Conservation (phyloP, 371 early-diverging fungal genomes). For the Rhizopus arrhizus region DNA sequence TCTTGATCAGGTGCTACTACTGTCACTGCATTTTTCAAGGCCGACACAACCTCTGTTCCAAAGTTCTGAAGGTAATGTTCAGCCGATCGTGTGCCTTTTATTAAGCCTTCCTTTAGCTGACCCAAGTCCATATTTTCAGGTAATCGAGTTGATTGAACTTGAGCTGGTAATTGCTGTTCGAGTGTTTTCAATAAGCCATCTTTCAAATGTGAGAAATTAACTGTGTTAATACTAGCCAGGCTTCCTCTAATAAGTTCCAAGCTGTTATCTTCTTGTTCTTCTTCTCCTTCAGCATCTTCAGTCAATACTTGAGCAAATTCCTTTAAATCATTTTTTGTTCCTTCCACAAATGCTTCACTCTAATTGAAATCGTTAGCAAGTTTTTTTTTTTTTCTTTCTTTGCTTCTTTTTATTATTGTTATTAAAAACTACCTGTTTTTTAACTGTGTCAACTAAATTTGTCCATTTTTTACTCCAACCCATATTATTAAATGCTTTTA, state of each 20-base stretch:
- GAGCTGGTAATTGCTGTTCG: slow-evolving; percentile 29
- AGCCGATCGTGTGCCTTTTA: slow-evolving; percentile 50
- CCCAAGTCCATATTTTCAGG: slow-evolving; percentile 50
- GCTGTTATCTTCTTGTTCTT: slow-evolving; percentile 24
- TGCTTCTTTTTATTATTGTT: too few species aligned
- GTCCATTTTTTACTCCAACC: slow-evolving; percentile 46
- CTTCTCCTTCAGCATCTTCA: slow-evolving; percentile 33
- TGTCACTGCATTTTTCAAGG: slow-evolving; percentile 40
- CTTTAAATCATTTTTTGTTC: slow-evolving; percentile 48
- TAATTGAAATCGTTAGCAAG: neutral
- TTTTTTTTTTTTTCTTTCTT: too few species aligned
- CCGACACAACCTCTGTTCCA: slow-evolving; percentile 47
- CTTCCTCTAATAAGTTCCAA: slow-evolving; percentile 31
- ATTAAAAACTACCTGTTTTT: slow-evolving; percentile 38
- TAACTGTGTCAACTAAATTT: slow-evolving; percentile 46
- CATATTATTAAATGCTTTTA: slow-evolving; percentile 49
- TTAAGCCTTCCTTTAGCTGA: slow-evolving; percentile 42
- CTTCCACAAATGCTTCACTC: slow-evolving; percentile 54
- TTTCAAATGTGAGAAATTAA: slow-evolving; percentile 27
- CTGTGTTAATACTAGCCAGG: slow-evolving; percentile 36
- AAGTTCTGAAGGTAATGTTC: slow-evolving; percentile 54
- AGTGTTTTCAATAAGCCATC: slow-evolving; percentile 31
- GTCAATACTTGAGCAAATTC: slow-evolving; percentile 50
- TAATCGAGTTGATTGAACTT: slow-evolving; percentile 33
- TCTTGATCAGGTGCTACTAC: slow-evolving; percentile 32